These are phyloP conservation scores for Fusarium odoratissimum DNA, from an alignment of 2,329 filamentous ascomycete genomes.

Conservation along the genomic window DNA sequence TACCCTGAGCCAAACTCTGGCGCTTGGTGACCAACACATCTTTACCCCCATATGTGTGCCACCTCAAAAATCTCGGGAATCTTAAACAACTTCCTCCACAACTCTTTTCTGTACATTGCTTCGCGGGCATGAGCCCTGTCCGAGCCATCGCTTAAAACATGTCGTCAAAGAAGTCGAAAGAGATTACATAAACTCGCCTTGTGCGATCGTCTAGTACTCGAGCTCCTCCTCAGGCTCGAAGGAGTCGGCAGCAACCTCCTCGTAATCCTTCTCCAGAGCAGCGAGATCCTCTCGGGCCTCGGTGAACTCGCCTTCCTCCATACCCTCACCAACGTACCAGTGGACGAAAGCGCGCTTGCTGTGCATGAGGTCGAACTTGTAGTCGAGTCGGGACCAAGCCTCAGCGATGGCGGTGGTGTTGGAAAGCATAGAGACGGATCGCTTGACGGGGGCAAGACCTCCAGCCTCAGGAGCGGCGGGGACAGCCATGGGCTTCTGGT, in stretches of 20 bases:
- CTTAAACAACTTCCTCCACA: conserved; percentile 44
- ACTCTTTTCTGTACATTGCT: conserved; percentile 38
- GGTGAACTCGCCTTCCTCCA: conserved; percentile 92
- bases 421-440: conserved; percentile 77
- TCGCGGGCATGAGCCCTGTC: conserved; percentile 24
- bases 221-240: conserved; percentile 70
- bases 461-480: conserved; percentile 65
- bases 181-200: conserved; percentile 31
- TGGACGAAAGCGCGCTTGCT: conserved; percentile 81
- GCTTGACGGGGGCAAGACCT: conserved; percentile 70
- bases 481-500: conserved; percentile 73
- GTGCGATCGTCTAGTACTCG: conserved; percentile 76
- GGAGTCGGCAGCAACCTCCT: conserved; percentile 84
- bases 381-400: conserved; percentile 77
- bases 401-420: conserved; percentile 81
- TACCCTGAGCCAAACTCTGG: conserved; percentile 42
- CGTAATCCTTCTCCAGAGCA: conserved; percentile 87
- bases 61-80: conserved; percentile 46
- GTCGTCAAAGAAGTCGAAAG: conserved; percentile 39
- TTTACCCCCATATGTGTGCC: conserved; percentile 38
- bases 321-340: conserved; percentile 89
- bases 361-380: conserved; percentile 85
- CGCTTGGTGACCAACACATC: conserved; percentile 39
- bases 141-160: conserved; percentile 32
- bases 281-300: conserved; percentile 89